Conservation (phyloP, 805 yeast genomes). For the Dipodascopsis tothii region DNA sequence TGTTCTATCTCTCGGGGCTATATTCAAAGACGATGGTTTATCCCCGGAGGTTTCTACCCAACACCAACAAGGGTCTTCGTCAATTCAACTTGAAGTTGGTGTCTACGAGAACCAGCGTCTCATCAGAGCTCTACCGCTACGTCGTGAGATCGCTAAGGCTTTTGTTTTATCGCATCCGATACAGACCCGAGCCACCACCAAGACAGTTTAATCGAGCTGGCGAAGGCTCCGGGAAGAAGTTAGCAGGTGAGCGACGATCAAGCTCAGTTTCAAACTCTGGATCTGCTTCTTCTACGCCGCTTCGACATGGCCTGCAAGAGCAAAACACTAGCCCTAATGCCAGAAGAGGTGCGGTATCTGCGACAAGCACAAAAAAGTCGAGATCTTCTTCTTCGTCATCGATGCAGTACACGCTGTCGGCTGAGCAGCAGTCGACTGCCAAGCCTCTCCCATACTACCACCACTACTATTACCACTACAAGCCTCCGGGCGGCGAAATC, state of each 20-base stretch:
- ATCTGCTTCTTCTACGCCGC: not conserved
- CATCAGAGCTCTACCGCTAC: constrained; percentile 31
- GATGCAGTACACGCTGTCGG: not conserved
- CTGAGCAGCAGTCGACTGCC: not conserved
- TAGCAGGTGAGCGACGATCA: no score
- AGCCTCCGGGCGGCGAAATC: constrained; percentile 53
- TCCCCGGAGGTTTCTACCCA: constrained; percentile 68
- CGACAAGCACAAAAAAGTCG: not conserved
- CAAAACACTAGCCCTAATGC: no score
- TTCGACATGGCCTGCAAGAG: not conserved
- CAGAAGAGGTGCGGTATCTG: no score
- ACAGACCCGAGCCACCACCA: constrained; percentile 8
- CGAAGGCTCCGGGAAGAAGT: no score
- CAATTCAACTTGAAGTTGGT: constrained; percentile 52
- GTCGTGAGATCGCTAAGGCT: constrained; percentile 32
- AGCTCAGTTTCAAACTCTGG: no score
- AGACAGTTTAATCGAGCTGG: no score
- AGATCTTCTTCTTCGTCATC: not conserved
- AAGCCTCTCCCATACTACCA: constrained; percentile 13
- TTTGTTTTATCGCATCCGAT: constrained; percentile 7
- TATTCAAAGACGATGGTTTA: constrained; percentile 75
- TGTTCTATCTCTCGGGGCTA: constrained; percentile 84
- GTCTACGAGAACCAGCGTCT: constrained; percentile 26
- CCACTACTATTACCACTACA: constrained; percentile 18
- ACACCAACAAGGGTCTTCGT: constrained; percentile 84